Conservation (phyloP, 305 asterid genomes). For the Ilex paraguariensis region DNA sequence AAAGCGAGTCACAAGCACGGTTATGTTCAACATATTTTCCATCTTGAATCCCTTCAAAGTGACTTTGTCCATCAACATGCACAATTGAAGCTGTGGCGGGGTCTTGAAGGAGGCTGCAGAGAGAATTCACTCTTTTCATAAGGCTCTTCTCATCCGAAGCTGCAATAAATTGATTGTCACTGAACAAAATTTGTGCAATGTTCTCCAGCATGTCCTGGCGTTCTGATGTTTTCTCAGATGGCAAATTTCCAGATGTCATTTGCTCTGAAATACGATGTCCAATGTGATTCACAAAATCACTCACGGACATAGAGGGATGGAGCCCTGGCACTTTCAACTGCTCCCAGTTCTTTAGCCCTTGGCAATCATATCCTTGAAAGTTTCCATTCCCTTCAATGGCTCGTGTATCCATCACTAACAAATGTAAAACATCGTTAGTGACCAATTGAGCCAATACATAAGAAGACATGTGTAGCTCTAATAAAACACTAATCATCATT, state of each 20-base stretch:
- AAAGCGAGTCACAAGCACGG: constrained; percentile 15
- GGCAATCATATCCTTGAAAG: constrained; percentile 17
- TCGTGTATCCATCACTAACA: constrained; percentile 39
- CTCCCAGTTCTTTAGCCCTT: constrained; percentile 25
- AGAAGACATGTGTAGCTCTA: too few relatives aligned
- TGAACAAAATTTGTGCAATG: constrained; percentile 52
- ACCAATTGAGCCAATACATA: not conserved
- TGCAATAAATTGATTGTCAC: constrained; percentile 42
- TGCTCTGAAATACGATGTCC: constrained; percentile 57
- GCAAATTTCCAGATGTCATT: constrained; percentile 44
- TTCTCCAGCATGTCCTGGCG: constrained; percentile 55
- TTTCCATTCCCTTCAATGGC: constrained; percentile 35
- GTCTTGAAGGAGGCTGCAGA: constrained; percentile 61
- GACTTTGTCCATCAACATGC: constrained; percentile 27
- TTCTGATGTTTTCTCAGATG: constrained; percentile 46
- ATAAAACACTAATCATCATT: too few relatives aligned
- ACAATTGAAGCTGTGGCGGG: constrained; percentile 27
- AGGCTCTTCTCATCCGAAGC: constrained; percentile 67
- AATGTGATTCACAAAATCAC: constrained; percentile 61
- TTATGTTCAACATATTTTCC: constrained; percentile 23
- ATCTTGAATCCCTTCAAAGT: constrained; percentile 16
- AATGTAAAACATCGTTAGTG: constrained; percentile 10
- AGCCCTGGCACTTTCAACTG: constrained; percentile 34
- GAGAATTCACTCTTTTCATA: constrained; percentile 83
- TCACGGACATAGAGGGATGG: constrained; percentile 49